A percentile compares a stretch with the other conserved stretches of the same genome.
These are phyloP conservation scores for Phytomonas francai DNA, from an alignment of 208 protist species.

Conservation along the genomic window DNA sequence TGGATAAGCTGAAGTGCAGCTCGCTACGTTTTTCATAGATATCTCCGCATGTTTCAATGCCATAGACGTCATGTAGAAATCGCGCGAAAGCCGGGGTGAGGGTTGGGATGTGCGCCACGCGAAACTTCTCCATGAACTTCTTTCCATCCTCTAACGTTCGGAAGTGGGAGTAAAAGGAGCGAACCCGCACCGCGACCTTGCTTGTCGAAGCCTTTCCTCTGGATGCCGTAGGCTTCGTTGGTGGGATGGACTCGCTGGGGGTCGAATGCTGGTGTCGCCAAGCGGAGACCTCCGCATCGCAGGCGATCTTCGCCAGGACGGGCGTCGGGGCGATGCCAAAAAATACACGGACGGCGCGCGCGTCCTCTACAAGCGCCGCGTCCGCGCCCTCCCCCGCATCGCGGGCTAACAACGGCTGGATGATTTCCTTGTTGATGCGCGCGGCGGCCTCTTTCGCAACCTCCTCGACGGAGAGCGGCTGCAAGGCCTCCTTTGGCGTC, in stretches of 20 bases:
- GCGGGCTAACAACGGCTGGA: slow-evolving; percentile 4
- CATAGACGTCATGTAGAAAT: slow-evolving; percentile 47
- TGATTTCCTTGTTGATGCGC: slow-evolving; percentile 27
- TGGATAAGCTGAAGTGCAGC: slow-evolving; percentile 48
- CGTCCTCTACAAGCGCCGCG: neutral
- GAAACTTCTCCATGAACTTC: slow-evolving; percentile 38
- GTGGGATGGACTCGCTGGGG: neutral
- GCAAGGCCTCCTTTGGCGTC: slow-evolving; percentile 9
- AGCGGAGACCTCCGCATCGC: slow-evolving; percentile 39
- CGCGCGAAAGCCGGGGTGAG: slow-evolving; percentile 42
- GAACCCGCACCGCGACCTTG: slow-evolving; percentile 25
- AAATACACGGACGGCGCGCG: slow-evolving; percentile 24
- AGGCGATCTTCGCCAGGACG: slow-evolving; percentile 79
- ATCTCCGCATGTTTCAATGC: slow-evolving; percentile 44
- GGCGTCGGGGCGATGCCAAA: slow-evolving; percentile 56
- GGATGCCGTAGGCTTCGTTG: neutral
- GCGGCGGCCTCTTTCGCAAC: slow-evolving; percentile 32
- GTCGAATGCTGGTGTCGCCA: slow-evolving; percentile 1
- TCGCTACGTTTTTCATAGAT: slow-evolving; percentile 24
- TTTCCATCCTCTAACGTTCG: slow-evolving; percentile 19
- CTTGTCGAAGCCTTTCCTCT: neutral
- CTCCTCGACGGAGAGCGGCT: slow-evolving; percentile 23
- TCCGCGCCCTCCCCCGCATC: neutral
- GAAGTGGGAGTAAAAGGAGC: slow-evolving; percentile 42
- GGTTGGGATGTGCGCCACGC: slow-evolving; percentile 43